Evolutionary conservation across 345 rosid genomes (phyloP), one percentile per base, ranked within the genome.

Genomic region (Raphanus sativus): DNA sequence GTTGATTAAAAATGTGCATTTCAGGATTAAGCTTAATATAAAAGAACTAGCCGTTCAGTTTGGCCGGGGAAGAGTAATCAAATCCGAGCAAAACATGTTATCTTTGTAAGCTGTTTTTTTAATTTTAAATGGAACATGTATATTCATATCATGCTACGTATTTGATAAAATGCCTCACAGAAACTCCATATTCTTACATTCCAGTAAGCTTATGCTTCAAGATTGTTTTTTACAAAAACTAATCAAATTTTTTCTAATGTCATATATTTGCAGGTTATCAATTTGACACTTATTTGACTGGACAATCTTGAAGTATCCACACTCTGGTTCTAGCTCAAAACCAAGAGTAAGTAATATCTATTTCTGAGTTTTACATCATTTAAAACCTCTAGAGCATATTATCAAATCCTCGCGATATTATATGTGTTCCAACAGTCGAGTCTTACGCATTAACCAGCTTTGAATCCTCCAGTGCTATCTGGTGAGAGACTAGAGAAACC

Each of bases 31-130:
- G 45, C 70, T 94, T 68, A 96, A 89, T 82, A 52, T 87, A 5
- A 89, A 93, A 71, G 91, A 90, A 67, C 69, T 94, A 70, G 98
- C 91, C 40, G 82, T 95, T 84, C 97, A 85, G 50, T 92, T 92
- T 74, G 99, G 98, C 2, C 91, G 96, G 52, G 87, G 91, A 17
- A 84, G 98, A 84, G 88, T 95, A 25, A 89, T 95, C 67, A 93
- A 92, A 74, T 84, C 86, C 1, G 98, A 89, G 79, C 85, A 83
- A 69, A 88, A 85, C 58, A 89, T 90, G 32, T 42, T 91, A 25
- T 85, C 96, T 36, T 72, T 83, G 93, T 93, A 90, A 89, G 96
- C n/a, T 21, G 4, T 10, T 1, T 40, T 42, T 40, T 40, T 0
- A 21, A 21, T 12, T 4, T 24, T 74, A 45, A 45, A 3, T 5